phyloP scores from a whole-genome alignment of 495 filamentous ascomycete species.

The Penicillium pancosmium region DNA sequence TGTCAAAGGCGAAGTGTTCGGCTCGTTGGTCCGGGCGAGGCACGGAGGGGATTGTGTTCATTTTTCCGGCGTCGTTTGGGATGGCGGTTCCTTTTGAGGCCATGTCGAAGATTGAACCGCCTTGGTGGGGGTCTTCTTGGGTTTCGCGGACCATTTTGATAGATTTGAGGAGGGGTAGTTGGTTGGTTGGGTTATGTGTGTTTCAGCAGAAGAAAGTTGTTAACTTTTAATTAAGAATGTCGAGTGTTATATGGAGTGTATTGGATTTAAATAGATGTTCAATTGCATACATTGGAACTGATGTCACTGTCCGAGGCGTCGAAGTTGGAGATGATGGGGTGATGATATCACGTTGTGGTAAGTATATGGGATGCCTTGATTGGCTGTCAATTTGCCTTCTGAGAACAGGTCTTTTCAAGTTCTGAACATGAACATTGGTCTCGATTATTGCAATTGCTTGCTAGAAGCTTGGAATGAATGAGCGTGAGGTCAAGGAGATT shows the following conservation, averaged over 20 bases:
- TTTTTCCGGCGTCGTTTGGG: constrained; percentile 55
- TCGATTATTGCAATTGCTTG: constrained; percentile 9
- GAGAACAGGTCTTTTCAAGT: background rate
- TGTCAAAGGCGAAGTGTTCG: constrained; percentile 33
- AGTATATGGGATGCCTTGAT: constrained; percentile 10
- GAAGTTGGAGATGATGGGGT: constrained; percentile 23
- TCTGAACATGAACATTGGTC: background rate
- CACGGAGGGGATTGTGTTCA: constrained; percentile 57
- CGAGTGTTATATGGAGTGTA: no score
- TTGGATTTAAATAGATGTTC: no score
- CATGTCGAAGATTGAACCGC: constrained; percentile 50
- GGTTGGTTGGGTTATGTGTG: background rate
- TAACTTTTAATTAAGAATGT: background rate
- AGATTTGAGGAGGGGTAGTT: background rate
- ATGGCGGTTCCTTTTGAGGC: constrained; percentile 54
- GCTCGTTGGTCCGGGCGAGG: constrained; percentile 55
- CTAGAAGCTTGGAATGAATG: background rate
- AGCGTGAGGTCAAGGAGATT: background rate
- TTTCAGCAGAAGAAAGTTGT: background rate
- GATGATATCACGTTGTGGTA: constrained; percentile 30
- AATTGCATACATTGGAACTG: constrained; percentile 14
- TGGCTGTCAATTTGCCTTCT: constrained; percentile 6
- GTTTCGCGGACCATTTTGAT: constrained; percentile 23
- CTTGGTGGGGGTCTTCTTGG: constrained; percentile 32
- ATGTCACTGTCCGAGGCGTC: constrained; percentile 23